Conservation (phyloP, 2,329 filamentous ascomycete genomes). For the Colletotrichum tofieldiae region DNA sequence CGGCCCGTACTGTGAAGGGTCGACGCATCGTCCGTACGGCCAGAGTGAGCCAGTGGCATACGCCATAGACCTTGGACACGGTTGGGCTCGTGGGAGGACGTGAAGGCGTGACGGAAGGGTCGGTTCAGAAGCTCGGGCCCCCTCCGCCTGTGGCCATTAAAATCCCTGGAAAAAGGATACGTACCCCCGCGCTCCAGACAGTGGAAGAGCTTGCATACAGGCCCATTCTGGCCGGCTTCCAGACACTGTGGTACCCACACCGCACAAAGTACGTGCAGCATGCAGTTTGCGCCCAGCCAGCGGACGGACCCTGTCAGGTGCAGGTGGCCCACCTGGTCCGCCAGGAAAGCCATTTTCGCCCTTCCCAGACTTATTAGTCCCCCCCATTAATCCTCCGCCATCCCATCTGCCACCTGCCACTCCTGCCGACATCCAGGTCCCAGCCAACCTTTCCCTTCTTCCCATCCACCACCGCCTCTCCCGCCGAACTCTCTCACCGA, state of each 20-base stretch:
- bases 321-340: conserved; percentile 1
- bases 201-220: conserved; percentile 13
- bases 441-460: conserved; percentile 43
- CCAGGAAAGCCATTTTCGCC: conserved; percentile 21
- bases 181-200: conserved; percentile 27
- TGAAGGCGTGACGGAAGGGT: conserved; percentile 29
- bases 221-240: neutral
- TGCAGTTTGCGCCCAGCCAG: conserved; percentile 40
- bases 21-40: neutral
- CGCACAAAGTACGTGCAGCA: conserved; percentile 28
- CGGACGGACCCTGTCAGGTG: conserved; percentile 37
- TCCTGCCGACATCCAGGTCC: conserved; percentile 41
- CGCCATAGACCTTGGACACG: neutral
- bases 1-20: neutral
- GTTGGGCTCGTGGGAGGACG: conserved; percentile 2
- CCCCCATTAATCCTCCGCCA: conserved; percentile 25
- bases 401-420: conserved; percentile 41
- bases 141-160: conserved; percentile 27
- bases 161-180: conserved; percentile 34
- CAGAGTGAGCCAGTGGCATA: neutral
- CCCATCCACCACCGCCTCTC: conserved; percentile 27
- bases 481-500: conserved; percentile 34
- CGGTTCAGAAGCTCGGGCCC: conserved; percentile 36
- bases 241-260: conserved; percentile 31
- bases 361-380: conserved; percentile 17